Evolutionary conservation across 2,329 filamentous ascomycete genomes (phyloP).

Genomic region (Acrocalymma vagum): DNA sequence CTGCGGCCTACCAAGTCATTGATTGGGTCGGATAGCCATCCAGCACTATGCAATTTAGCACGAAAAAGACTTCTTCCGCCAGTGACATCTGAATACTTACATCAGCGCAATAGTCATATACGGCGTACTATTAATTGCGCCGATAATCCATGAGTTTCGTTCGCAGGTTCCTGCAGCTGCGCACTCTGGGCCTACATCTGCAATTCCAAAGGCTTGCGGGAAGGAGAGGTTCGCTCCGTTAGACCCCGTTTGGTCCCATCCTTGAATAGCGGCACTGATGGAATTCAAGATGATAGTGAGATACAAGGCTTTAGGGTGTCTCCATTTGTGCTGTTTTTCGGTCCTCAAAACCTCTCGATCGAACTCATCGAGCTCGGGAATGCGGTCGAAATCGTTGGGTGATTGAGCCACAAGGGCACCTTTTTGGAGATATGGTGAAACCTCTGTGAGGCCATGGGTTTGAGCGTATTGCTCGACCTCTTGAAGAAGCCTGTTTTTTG

Average conservation of each 20-base stretch:
- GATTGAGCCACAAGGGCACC: constrained; percentile 77
- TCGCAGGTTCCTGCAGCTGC: constrained; percentile 13
- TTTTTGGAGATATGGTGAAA: constrained; percentile 61
- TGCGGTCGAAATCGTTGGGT: constrained; percentile 66
- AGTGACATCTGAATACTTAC: constrained; percentile 6
- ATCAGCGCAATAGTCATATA: constrained; percentile 17
- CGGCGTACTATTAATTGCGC: constrained; percentile 20
- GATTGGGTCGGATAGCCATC: constrained; percentile 37
- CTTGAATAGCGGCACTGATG: constrained; percentile 69
- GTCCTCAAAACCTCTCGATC: too few species aligned
- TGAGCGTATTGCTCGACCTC: constrained; percentile 71
- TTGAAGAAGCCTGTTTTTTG: constrained; percentile 58
- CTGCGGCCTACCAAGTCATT: constrained; percentile 39
- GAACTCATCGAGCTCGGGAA: constrained; percentile 67
- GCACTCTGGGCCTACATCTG: constrained; percentile 14
- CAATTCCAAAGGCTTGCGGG: constrained; percentile 42
- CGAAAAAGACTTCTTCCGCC: too few species aligned
- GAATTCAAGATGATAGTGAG: constrained; percentile 72
- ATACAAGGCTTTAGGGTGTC: constrained; percentile 65
- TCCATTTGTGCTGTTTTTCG: constrained; percentile 69
- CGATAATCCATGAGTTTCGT: constrained; percentile 26
- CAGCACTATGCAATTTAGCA: constrained; percentile 7
- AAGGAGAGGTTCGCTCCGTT: constrained; percentile 65
- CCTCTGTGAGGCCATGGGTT: constrained; percentile 65
- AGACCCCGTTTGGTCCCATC: constrained; percentile 69